Percentiles rank a stretch among this genome's conserved stretches.
Evolutionary conservation across 2,329 filamentous ascomycete species (phyloP).

Genomic region (Pseudocercospora pini-densiflorae): DNA sequence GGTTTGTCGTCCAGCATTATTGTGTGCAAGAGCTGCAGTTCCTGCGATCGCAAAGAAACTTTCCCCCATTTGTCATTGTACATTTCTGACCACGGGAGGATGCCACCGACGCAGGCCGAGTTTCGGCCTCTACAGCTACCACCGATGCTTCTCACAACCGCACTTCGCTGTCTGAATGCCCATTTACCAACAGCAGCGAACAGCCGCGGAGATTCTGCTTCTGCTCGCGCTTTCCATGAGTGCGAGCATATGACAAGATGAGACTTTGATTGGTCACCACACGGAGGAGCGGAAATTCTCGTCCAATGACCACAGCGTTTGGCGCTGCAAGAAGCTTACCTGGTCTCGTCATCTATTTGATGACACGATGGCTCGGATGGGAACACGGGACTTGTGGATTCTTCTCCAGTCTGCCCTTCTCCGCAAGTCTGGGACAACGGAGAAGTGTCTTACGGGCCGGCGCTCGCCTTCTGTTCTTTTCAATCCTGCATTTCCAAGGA

Average conservation of each 20-base stretch:
- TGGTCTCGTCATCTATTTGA: slow-evolving; percentile 1
- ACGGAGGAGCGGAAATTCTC: neutral
- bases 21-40: too few relatives aligned
- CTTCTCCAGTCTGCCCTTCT: neutral
- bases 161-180: neutral
- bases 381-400: neutral
- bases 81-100: neutral
- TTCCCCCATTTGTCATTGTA: neutral
- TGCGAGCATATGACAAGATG: neutral
- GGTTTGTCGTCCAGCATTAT: neutral
- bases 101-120: neutral
- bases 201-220: neutral
- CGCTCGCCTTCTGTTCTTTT: neutral
- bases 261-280: neutral
- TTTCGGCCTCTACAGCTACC: neutral
- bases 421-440: neutral
- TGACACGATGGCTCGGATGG: neutral
- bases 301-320: neutral
- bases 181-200: too few relatives aligned
- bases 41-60: neutral
- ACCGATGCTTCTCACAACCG: neutral
- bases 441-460: neutral
- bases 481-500: too few relatives aligned
- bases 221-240: neutral
- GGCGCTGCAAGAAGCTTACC: neutral